Evolutionary conservation across 192 early-diverging fungal species (phyloP).

Genomic region (Fimicolochytrium jonesii): DNA sequence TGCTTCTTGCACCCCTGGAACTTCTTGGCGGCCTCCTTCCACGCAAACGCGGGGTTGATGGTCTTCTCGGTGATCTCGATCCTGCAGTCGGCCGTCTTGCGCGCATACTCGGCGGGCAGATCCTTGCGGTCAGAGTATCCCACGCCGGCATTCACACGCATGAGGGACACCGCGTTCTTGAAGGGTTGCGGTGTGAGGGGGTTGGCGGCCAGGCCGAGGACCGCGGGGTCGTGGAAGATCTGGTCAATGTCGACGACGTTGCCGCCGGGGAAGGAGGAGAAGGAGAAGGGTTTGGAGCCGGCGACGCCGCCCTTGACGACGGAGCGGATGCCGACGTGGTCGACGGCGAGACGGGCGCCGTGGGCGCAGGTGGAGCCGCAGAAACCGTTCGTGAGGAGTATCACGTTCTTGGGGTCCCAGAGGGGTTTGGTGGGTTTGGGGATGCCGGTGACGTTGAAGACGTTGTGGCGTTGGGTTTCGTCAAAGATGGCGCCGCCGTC

Average conservation of each 20-base stretch:
- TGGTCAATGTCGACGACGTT: conserved; percentile 28
- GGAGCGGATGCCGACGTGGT: conserved; percentile 18
- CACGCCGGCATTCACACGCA: conserved; percentile 23
- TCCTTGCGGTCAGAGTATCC: conserved; percentile 16
- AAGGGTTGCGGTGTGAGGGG: conserved; percentile 23
- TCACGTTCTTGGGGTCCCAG: conserved; percentile 8
- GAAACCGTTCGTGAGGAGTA: conserved; percentile 22
- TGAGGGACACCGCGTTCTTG: neutral
- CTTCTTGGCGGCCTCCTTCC: conserved; percentile 6
- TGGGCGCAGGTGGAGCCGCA: conserved; percentile 29
- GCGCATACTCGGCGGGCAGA: conserved; percentile 24
- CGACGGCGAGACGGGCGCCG: conserved; percentile 12
- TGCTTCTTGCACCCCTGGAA: conserved; percentile 12
- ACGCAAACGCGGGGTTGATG: conserved; percentile 10
- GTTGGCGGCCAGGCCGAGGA: conserved; percentile 8
- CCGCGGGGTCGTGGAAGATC: conserved; percentile 8
- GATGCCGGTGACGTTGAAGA: conserved; percentile 23
- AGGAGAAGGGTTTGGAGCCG: conserved; percentile 18
- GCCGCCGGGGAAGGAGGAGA: conserved; percentile 28
- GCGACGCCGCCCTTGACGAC: conserved; percentile 23
- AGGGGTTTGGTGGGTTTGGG: conserved; percentile 9
- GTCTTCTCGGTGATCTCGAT: conserved; percentile 22
- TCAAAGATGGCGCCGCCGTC: conserved; percentile 22
- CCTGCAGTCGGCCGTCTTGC: conserved; percentile 14
- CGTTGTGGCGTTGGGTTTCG: conserved; percentile 4